Evolutionary conservation across 768 basidiomycete species (phyloP), one percentile per base, ranked within the genome.

Genomic region (Cystofilobasidium capitatum): DNA sequence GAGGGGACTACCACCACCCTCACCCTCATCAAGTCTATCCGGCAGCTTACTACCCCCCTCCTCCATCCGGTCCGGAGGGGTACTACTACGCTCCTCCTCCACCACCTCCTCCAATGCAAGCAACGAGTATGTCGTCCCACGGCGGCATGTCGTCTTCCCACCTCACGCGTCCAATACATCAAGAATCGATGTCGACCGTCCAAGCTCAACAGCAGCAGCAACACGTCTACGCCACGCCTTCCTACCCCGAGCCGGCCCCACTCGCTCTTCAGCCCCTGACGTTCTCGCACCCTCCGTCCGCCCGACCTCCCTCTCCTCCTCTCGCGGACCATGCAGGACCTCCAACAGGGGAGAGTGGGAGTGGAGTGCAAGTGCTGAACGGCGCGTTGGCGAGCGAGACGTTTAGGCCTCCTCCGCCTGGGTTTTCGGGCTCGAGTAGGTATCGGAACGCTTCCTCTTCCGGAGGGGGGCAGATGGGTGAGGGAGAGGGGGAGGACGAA

Each of bases 201-300:
- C 39, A 24, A 7, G 36, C 9, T 8, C 44, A n/a, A 16, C 59
- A 40, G 26, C 36, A 8, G 9, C 58, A 7, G 51, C 51, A 31
- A 7, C 26, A 59, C 45, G 45, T 31, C 42, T 36, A 57, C 37
- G 22, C 65, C 26, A 44, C 45, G 2, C 58, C 47, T 14, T 31
- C 12, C 24, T 66, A 58, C 33, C 45, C 45, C 22, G 58, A 55
- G 33, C 58, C 65, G 26, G 58, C 58, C 26, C 58, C 65, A 12
- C 39, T 36, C 33, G 33, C 64, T 22, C 65, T 66, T 10, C 65
- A 60, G 20, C 65, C 65, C 40, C 59, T 66, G 35, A 66, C 65
- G n/a, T 66, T 66, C 65, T 35, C 35, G 16, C 45, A 66, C 14
- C 54, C 55, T 64, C 22, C 26, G 39, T 12, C 12, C 33, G 26